Conservation (phyloP, 495 filamentous ascomycete species). For the Trypethelium eluteriae region DNA sequence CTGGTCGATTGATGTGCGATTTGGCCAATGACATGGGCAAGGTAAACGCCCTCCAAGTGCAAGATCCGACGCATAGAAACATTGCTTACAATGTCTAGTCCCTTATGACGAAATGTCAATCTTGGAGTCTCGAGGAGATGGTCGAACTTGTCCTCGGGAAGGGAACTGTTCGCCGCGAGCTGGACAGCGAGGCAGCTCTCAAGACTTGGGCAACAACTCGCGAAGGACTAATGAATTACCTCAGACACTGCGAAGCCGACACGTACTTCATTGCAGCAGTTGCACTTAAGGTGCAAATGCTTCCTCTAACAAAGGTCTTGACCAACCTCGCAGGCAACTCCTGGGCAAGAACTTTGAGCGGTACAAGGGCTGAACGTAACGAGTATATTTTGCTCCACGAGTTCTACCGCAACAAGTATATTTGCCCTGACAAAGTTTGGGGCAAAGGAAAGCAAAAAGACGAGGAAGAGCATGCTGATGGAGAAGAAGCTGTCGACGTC, state of each 20-base stretch:
- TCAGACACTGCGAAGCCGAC: constrained; percentile 86
- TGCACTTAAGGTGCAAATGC: constrained; percentile 78
- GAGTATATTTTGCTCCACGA: constrained; percentile 98
- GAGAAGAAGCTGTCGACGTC: constrained; percentile 58
- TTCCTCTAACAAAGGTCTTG: constrained; percentile 86
- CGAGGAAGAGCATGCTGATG: constrained; percentile 64
- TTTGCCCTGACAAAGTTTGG: constrained; percentile 85
- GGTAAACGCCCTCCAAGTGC: constrained; percentile 31
- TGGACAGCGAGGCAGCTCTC: constrained; percentile 80
- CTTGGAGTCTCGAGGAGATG: constrained; percentile 97
- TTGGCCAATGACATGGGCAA: constrained; percentile 94
- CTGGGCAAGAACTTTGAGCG: constrained; percentile 91
- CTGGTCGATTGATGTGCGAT: constrained; percentile 87
- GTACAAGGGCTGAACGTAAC: constrained; percentile 93
- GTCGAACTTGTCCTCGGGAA: constrained; percentile 75
- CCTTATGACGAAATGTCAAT: constrained; percentile 92
- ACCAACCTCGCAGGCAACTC: constrained; percentile 97
- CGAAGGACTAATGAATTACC: constrained; percentile 83
- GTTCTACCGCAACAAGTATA: constrained; percentile 91
- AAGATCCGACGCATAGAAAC: background rate
- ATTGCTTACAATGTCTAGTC: constrained; percentile 48
- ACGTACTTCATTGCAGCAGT: constrained; percentile 92
- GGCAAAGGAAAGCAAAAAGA: constrained; percentile 61
- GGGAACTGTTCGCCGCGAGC: constrained; percentile 60
- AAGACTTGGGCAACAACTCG: constrained; percentile 80